phyloP scores from a whole-genome alignment of 202 grass and related monocot genomes.

The Schoenoplectus tabernaemontani region DNA sequence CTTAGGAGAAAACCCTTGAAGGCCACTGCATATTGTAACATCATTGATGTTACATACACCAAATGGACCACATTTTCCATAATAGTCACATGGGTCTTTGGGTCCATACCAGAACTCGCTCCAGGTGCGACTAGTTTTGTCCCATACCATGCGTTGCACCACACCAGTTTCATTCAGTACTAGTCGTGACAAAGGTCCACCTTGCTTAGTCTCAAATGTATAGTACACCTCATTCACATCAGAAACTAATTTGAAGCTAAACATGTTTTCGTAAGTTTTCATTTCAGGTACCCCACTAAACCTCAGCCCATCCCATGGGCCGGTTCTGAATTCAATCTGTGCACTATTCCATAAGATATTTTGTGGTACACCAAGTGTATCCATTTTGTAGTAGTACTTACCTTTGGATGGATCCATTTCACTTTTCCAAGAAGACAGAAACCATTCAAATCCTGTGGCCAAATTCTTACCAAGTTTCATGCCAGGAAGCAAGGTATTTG shows the following conservation, averaged over 20 bases:
- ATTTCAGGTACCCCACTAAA: slow-evolving; percentile 25
- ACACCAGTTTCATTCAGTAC: slow-evolving; percentile 12
- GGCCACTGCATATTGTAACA: slow-evolving; percentile 3
- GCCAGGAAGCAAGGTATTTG: slow-evolving; percentile 22
- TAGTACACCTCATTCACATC: background rate
- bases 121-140: background rate
- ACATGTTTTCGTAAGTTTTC: background rate
- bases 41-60: slow-evolving; percentile 13
- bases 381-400: slow-evolving; percentile 19
- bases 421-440: slow-evolving; percentile 25
- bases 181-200: background rate
- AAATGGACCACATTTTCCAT: slow-evolving; percentile 18
- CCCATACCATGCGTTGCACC: slow-evolving; percentile 6
- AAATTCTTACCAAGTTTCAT: slow-evolving; percentile 31
- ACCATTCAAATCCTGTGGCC: background rate
- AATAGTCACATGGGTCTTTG: slow-evolving; percentile 11
- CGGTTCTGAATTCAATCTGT: background rate
- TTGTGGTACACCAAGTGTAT: slow-evolving; percentile 16
- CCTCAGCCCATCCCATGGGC: slow-evolving; percentile 22
- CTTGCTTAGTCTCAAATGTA: background rate
- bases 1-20: slow-evolving; percentile 11
- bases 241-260: background rate
- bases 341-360: background rate
- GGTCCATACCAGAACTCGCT: slow-evolving; percentile 6
- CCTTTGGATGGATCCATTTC: slow-evolving; percentile 7